Evolutionary conservation across 1,139 yeast genomes (phyloP).

Genomic region (Nakaseomyces delphensis): DNA sequence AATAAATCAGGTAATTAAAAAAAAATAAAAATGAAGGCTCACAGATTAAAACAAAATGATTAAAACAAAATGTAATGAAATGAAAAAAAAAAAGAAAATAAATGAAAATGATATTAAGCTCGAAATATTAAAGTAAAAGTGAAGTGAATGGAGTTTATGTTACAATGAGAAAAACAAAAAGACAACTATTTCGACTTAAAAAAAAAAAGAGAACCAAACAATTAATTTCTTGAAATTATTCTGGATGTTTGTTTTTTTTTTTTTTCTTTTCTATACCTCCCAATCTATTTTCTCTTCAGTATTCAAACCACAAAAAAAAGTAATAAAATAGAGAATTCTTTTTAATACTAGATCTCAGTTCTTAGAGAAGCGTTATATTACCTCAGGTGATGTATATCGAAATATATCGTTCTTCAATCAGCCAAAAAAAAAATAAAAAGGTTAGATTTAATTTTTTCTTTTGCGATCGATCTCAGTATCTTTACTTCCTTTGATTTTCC

Average conservation of each 20-base stretch:
- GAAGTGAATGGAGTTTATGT: not conserved
- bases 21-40: not conserved
- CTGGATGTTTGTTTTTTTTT: not conserved
- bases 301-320: too few relatives aligned
- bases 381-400: too few relatives aligned
- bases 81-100: not conserved
- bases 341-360: too few relatives aligned
- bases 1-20: not conserved
- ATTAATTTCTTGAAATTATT: not conserved
- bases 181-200: too few relatives aligned
- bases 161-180: not conserved
- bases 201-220: not conserved
- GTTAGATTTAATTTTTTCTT: too few relatives aligned
- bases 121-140: not conserved
- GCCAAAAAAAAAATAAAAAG: too few relatives aligned
- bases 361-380: too few relatives aligned
- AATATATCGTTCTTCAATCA: too few relatives aligned
- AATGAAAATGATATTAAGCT: not conserved
- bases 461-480: too few relatives aligned
- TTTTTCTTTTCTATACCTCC: not conserved
- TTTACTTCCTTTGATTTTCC: too few relatives aligned
- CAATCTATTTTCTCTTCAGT: too few relatives aligned
- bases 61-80: not conserved
- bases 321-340: too few relatives aligned
- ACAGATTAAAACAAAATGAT: not conserved